Percentiles rank a stretch among this genome's conserved stretches.
Conservation (phyloP, 1,284 basidiomycete species). For the Thelephora terrestris region DNA sequence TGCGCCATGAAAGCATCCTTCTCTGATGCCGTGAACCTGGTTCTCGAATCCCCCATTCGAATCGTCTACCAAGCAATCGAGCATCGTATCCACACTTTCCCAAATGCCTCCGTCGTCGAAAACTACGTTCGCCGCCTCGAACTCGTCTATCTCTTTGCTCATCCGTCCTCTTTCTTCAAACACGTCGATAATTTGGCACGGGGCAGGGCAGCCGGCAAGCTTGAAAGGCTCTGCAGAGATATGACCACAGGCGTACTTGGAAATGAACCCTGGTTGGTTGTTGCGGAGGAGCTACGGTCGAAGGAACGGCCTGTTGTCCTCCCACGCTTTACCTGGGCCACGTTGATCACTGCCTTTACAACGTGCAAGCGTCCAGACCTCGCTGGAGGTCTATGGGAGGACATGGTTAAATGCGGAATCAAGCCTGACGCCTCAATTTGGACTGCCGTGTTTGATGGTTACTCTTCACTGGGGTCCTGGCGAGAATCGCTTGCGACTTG, state of each 20-base stretch:
- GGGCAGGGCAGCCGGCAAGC: slow-evolving; percentile 17
- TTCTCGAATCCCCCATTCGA: slow-evolving; percentile 27
- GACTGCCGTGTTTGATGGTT: slow-evolving; percentile 57
- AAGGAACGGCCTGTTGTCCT: slow-evolving; percentile 35
- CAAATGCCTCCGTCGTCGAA: slow-evolving; percentile 28
- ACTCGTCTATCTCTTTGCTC: slow-evolving; percentile 39
- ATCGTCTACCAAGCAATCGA: slow-evolving; percentile 25
- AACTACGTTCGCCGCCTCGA: slow-evolving; percentile 37
- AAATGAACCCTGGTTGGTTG: slow-evolving; percentile 33
- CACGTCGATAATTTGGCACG: slow-evolving; percentile 37
- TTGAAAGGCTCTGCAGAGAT: slow-evolving; percentile 38
- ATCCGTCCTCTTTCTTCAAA: slow-evolving; percentile 36
- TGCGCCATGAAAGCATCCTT: slow-evolving; percentile 47
- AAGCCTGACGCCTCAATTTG: slow-evolving; percentile 42
- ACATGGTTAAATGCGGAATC: slow-evolving; percentile 41
- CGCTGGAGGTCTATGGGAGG: slow-evolving; percentile 53
- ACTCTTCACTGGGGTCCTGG: slow-evolving; percentile 35
- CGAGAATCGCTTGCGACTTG: slow-evolving; percentile 44
- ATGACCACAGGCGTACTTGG: slow-evolving; percentile 42
- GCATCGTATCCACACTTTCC: slow-evolving; percentile 23
- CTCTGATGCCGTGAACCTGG: slow-evolving; percentile 35
- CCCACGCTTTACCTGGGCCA: slow-evolving; percentile 46
- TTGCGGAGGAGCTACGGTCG: slow-evolving; percentile 15
- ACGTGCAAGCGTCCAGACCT: slow-evolving; percentile 40
- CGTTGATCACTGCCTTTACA: slow-evolving; percentile 53